These are phyloP conservation scores for Solanum stenotomum DNA, from an alignment of 257 asterid species.

Conservation along the genomic window DNA sequence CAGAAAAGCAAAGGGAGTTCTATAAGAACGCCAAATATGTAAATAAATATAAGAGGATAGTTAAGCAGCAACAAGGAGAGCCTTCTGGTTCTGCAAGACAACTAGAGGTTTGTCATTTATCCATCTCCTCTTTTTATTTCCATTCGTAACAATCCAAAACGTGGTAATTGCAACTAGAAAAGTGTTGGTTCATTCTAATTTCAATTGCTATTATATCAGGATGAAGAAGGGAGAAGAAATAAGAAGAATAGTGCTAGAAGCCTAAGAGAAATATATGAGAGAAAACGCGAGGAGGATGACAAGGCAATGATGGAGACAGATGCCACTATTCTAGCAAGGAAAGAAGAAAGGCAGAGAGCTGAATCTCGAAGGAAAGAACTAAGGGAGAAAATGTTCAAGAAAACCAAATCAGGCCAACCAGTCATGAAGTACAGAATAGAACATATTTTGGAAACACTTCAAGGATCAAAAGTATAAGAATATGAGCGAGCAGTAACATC, in stretches of 20 bases:
- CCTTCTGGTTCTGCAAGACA: constrained; percentile 11
- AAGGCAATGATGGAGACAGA: constrained; percentile 58
- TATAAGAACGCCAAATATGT: constrained; percentile 76
- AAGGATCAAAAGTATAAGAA: constrained; percentile 24
- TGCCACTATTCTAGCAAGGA: constrained; percentile 40
- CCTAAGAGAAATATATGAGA: constrained; percentile 48
- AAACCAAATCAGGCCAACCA: constrained; percentile 85
- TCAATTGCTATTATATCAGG: constrained; percentile 20
- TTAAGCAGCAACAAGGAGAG: constrained; percentile 44
- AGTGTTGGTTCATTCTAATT: neutral
- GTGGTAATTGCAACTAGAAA: neutral
- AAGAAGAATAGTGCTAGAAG: constrained; percentile 22
- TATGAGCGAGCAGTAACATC: neutral
- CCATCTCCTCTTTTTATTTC: neutral
- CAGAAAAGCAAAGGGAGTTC: constrained; percentile 91
- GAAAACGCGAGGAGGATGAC: constrained; percentile 55
- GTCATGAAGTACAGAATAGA: constrained; percentile 94
- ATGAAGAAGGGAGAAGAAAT: constrained; percentile 9
- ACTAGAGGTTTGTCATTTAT: constrained; percentile 26
- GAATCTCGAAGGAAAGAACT: constrained; percentile 51
- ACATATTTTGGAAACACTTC: constrained; percentile 67
- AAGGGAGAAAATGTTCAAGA: constrained; percentile 84
- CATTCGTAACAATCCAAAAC: neutral
- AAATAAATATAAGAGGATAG: constrained; percentile 48
- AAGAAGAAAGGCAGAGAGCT: constrained; percentile 39